Evolutionary conservation across 495 filamentous ascomycete genomes (phyloP).

Genomic region (Ramalina peruviana): DNA sequence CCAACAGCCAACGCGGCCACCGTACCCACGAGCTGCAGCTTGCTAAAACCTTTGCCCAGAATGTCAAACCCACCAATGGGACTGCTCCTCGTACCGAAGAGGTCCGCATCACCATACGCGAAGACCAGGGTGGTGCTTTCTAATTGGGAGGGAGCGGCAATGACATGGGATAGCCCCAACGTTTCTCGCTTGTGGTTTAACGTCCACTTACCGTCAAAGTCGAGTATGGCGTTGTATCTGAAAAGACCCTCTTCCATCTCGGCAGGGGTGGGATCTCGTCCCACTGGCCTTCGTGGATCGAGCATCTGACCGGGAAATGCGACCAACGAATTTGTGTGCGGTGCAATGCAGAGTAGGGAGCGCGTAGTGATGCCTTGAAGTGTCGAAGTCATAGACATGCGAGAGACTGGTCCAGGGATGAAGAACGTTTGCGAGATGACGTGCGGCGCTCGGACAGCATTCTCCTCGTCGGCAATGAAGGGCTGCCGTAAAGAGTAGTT

Average conservation of each 20-base stretch:
- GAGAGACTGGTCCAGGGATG: conserved; percentile 58
- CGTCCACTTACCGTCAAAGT: conserved; percentile 71
- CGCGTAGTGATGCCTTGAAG: conserved; percentile 84
- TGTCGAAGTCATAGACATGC: conserved; percentile 75
- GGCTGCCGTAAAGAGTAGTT: conserved; percentile 64
- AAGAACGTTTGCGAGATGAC: conserved; percentile 68
- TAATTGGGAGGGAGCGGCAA: conserved; percentile 61
- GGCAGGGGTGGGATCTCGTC: conserved; percentile 61
- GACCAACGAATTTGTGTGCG: conserved; percentile 54
- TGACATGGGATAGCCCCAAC: conserved; percentile 54
- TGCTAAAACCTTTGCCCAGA: conserved; percentile 83
- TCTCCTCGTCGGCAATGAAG: conserved; percentile 27
- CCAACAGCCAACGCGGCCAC: conserved; percentile 63
- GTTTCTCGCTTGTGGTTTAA: conserved; percentile 77
- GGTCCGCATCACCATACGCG: conserved; percentile 67
- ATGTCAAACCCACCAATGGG: conserved; percentile 85
- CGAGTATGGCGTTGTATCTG: conserved; percentile 58
- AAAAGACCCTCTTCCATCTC: conserved; percentile 78
- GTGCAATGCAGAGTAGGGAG: conserved; percentile 64
- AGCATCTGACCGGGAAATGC: conserved; percentile 65
- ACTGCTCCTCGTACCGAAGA: conserved; percentile 73
- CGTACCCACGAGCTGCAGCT: conserved; percentile 68
- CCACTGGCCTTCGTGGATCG: conserved; percentile 79
- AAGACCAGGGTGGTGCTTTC: conserved; percentile 90
- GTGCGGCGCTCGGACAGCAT: conserved; percentile 39